Percentiles rank a stretch among this genome's conserved stretches.
These are phyloP conservation scores for Amesomyces nigricolor DNA, from an alignment of 2,329 filamentous ascomycete species.

Conservation along the genomic window DNA sequence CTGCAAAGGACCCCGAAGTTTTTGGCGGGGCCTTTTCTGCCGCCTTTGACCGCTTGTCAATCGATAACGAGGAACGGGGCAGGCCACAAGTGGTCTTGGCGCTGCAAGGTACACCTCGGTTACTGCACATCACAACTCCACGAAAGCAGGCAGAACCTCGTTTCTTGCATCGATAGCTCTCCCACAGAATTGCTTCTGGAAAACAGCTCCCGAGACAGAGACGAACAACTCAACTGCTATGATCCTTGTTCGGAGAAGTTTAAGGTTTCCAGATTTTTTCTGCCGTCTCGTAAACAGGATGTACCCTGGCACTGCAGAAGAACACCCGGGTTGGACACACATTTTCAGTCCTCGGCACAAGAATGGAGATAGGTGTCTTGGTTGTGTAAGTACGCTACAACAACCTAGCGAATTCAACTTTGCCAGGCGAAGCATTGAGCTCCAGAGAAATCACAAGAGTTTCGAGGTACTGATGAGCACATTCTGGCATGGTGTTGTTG, in stretches of 20 bases:
- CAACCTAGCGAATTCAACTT: too few species aligned
- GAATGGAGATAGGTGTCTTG: too few species aligned
- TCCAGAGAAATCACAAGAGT: too few species aligned
- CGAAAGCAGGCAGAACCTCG: background rate
- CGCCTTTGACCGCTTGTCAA: slow-evolving; percentile 9
- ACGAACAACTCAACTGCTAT: background rate
- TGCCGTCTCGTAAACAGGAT: too few species aligned
- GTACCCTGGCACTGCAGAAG: background rate
- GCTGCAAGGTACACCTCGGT: slow-evolving; percentile 7
- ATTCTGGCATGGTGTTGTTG: too few species aligned
- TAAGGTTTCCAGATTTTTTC: background rate
- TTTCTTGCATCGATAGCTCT: background rate
- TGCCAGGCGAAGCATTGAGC: too few species aligned
- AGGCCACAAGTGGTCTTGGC: background rate
- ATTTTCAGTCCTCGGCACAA: too few species aligned
- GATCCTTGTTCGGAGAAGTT: background rate
- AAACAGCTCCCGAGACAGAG: background rate
- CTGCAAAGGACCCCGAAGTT: slow-evolving; percentile 8
- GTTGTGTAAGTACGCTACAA: too few species aligned
- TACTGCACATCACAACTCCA: background rate
- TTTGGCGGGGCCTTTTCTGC: slow-evolving; percentile 24
- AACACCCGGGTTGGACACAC: too few species aligned
- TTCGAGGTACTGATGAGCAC: too few species aligned
- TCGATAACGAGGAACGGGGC: slow-evolving; percentile 9
- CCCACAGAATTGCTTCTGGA: slow-evolving; percentile 1